Evolutionary conservation across 2,329 filamentous ascomycete species (phyloP).

Genomic region (Aspergillus sp.): DNA sequence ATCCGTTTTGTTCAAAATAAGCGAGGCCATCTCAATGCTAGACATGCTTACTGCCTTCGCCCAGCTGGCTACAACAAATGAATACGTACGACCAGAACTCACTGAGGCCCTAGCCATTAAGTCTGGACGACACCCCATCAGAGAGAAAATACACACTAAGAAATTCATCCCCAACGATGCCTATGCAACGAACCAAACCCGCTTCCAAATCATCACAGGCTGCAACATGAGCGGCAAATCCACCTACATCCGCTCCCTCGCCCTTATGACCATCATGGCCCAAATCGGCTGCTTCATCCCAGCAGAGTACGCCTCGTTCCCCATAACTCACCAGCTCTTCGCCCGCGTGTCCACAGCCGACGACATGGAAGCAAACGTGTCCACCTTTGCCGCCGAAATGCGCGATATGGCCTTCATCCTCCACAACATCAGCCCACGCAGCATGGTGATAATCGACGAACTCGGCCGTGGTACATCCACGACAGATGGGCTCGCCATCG

Average conservation of each 20-base stretch:
- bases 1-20: slow-evolving; percentile 75
- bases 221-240: slow-evolving; percentile 99
- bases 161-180: slow-evolving; percentile 87
- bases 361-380: slow-evolving; percentile 84
- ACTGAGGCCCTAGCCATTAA: slow-evolving; percentile 70
- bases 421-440: slow-evolving; percentile 73
- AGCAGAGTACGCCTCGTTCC: slow-evolving; percentile 76
- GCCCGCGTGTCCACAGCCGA: slow-evolving; percentile 85
- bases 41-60: slow-evolving; percentile 83
- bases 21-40: slow-evolving; percentile 79
- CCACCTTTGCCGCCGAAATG: slow-evolving; percentile 94
- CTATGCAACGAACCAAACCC: slow-evolving; percentile 74
- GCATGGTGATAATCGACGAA: slow-evolving; percentile 85
- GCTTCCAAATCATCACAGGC: slow-evolving; percentile 91
- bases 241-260: slow-evolving; percentile 85
- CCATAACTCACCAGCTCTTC: slow-evolving; percentile 80
- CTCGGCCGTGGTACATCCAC: slow-evolving; percentile 88
- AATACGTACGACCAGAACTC: slow-evolving; percentile 70
- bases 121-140: slow-evolving; percentile 73
- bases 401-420: slow-evolving; percentile 92
- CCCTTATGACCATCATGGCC: slow-evolving; percentile 86
- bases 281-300: slow-evolving; percentile 92
- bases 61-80: slow-evolving; percentile 66
- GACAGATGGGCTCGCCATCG: slow-evolving; percentile 83
- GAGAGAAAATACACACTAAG: slow-evolving; percentile 68